Evolutionary conservation across 148 eudicot genomes (phyloP).

Genomic region (Pouteria glomerata): DNA sequence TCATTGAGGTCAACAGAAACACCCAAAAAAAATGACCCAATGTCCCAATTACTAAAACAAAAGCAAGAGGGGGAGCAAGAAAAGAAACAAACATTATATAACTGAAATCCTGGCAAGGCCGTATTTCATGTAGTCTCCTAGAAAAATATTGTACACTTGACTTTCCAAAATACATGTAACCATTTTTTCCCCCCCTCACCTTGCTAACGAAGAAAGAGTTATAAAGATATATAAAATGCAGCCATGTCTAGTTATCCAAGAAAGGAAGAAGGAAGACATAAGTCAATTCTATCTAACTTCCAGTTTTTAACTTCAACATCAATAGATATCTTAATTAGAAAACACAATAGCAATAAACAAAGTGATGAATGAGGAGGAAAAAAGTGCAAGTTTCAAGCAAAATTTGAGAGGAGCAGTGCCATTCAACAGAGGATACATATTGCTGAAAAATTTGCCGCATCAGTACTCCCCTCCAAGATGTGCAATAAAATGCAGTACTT

Average conservation of each 20-base stretch:
- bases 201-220: too few relatives aligned
- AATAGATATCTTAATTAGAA: background rate
- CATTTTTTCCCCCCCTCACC: too few relatives aligned
- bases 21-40: too few relatives aligned
- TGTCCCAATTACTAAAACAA: too few relatives aligned
- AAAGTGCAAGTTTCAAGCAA: too few relatives aligned
- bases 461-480: slow-evolving; percentile 48
- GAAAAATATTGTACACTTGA: too few relatives aligned
- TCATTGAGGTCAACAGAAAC: too few relatives aligned
- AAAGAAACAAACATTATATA: background rate
- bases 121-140: too few relatives aligned
- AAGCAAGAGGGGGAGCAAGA: too few relatives aligned
- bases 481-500: slow-evolving; percentile 63
- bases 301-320: background rate
- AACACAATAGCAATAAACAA: background rate
- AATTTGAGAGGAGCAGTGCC: background rate
- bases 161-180: too few relatives aligned
- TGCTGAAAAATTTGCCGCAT: slow-evolving; percentile 54
- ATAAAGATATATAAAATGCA: background rate
- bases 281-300: background rate
- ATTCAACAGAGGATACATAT: slow-evolving; percentile 43
- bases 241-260: background rate
- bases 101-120: too few relatives aligned
- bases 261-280: background rate
- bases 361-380: too few relatives aligned